Base-by-base conservation (phyloP, 495 filamentous ascomycete genomes). In the Lasiosphaeria ovina region DNA sequence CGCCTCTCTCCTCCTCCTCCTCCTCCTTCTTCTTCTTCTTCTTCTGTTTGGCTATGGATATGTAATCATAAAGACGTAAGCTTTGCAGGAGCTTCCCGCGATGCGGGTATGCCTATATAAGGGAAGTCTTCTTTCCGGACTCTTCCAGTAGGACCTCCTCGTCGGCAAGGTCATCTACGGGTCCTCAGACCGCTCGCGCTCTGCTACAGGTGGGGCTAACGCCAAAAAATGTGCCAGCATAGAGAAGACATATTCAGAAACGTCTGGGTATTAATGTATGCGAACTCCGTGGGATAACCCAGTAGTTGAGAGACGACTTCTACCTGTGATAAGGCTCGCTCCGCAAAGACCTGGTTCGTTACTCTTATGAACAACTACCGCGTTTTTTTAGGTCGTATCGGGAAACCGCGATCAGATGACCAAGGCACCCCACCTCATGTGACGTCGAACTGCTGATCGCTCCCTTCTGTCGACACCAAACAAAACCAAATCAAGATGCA, bases 271-370 rank as follows among this genome's bases (percentile, higher is more conserved):
- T 40, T 11, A 40, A 6, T 40, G 11, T 40, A 6, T 11, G 36
- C 47, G 17, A 49, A 49, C n/a, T 49, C 47, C 17, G n/a, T 49
- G n/a, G 6, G 6, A 16, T 49, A 49, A 6, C 47, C 47, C n/a
- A 49, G n/a, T n/a, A 49, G 47, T 6, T 49, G 47, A 5, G 47
- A 6, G 6, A 49, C 47, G n/a, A 49, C 47, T 16, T 49, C 47
- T 49, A 49, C 47, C 47, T 49, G 47, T 16, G 47, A 49, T n/a
- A 49, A 16, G 6, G 17, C 47, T 31, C 47, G 56, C 6, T 40
- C 36, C 36, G 36, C 11, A 40, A 40, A 40, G 36, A 40, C 36
- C 36, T 11, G 36, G 36, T 40, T 40, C 36, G 36, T 11, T 6
- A 40, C 36, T 11, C 11, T 40, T 11, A 40, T 40, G 6, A 40